Base-by-base conservation (phyloP, 176 grass and related monocot genomes). In the Alloteropsis semialata region DNA sequence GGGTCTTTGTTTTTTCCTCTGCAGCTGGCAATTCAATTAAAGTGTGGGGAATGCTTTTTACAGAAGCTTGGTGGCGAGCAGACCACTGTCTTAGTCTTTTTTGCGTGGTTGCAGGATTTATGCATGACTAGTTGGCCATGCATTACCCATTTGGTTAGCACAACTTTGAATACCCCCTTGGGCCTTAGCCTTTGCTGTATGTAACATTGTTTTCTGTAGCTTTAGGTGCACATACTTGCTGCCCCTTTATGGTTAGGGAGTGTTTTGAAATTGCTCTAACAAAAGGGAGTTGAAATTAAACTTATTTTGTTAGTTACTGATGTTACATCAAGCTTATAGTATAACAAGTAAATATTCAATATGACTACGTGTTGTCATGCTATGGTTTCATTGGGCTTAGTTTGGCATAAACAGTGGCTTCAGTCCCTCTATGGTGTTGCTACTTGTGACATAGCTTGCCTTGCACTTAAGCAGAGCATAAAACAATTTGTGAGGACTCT, bases 11-110 rank as follows among this genome's bases (percentile, higher is more conserved):
- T 36, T 33, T 33, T 14, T 29, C 46, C 60, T 64, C 22, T 27
- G 19, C 56, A 37, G 55, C 5, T 82, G 42, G 2, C 29, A 17
- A 39, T 50, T 63, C 63, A 73, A 63, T 38, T 73, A 21, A 71
- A 62, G 49, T 33, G 14, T 19, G 25, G 55, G 14, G 21, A 61
- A 48, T 83, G 30, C 32, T 62, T 83, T 81, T 70, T 64, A 15
- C 12, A 74, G 56, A 74, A 83, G 69, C 42, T 62, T 50, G 55
- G 19, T 36, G 39, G 80, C 28, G 59, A 49, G 39, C 55, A 61
- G 0, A 34, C 42, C 27, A 37, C 33, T 74, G 4, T 17, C 53
- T 11, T 82, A 49, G 24, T 72, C 27, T 21, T 60, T 13, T 25
- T 45, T 72, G 16, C 8, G 17, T 22, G 10, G 3, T 42, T 69